Percentiles rank a stretch among this genome's conserved stretches.
Conservation (phyloP, 805 yeast genomes). For the Ogataea degrootiae region DNA sequence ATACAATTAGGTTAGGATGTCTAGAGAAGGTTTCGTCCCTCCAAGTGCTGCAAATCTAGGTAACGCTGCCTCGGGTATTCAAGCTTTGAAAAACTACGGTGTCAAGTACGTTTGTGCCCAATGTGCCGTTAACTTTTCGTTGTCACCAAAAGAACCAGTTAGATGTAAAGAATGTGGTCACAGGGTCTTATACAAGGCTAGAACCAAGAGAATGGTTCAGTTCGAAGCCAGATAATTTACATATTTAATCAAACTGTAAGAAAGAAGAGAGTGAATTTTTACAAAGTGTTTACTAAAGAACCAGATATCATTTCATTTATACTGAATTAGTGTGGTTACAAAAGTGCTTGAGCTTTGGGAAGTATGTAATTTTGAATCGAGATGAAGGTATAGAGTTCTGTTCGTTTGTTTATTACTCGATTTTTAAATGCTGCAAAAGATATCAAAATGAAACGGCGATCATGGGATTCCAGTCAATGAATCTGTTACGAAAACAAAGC, state of each 20-base stretch:
- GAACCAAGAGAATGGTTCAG: slow-evolving; percentile 95
- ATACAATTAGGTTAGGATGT: not conserved
- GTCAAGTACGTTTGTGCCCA: slow-evolving; percentile 94
- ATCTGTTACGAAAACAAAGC: no score
- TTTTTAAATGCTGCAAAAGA: no score
- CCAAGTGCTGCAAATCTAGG: slow-evolving; percentile 70
- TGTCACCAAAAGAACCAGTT: slow-evolving; percentile 91
- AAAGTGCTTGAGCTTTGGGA: no score
- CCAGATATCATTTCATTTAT: no score
- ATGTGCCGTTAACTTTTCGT: slow-evolving; percentile 84
- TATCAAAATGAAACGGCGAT: no score
- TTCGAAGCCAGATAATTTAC: slow-evolving; percentile 65
- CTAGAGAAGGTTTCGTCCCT: slow-evolving; percentile 82
- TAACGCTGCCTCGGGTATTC: slow-evolving; percentile 82
- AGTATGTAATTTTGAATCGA: no score
- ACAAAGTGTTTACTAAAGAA: no score
- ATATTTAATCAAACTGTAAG: not conserved
- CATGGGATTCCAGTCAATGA: no score
- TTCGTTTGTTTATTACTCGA: no score
- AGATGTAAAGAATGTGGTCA: slow-evolving; percentile 99
- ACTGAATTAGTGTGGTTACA: no score
- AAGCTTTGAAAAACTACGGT: slow-evolving; percentile 64
- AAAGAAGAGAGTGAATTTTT: no score
- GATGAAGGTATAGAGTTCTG: no score
- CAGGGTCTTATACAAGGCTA: slow-evolving; percentile 93